Evolutionary conservation across 768 basidiomycete genomes (phyloP), one percentile per base, ranked within the genome.

Genomic region (Sistotremastrum suecicum): DNA sequence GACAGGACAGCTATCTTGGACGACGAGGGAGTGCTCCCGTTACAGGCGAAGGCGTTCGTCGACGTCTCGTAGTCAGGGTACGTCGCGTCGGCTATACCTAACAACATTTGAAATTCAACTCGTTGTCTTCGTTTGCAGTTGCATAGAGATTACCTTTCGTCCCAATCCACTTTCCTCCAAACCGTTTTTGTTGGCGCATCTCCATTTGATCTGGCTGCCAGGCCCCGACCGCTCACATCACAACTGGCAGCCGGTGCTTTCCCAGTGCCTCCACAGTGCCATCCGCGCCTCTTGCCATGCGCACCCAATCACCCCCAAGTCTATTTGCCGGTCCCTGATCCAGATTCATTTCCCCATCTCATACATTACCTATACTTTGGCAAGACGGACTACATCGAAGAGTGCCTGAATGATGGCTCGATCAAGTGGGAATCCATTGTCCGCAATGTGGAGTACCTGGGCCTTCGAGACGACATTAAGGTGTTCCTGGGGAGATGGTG

Each of bases 361-460:
- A 63, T 84, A 52, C 78, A 84, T 54, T 87, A 79, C 78, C 77
- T 84, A 71, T 85, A 85, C 64, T 88, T 84, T 61, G 87, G 85
- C 32, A 68, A 73, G 50, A 75, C 75, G 8, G 61, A 65, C 38
- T 68, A 68, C 45, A 80, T 94, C 54, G 75, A 82, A 55, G 68
- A 75, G 28, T 78, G 74, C 37, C 73, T 94, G 8, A 72, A 75
- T 49, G 63, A 67, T 12, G 78, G 80, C 12, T 60, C 68, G 43
- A 70, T 88, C 39, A 74, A 75, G 41, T 92, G 88, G 89, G 83
- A 90, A 54, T 86, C 85, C 31, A 67, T 92, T 49, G 85, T 85
- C 12, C 77, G 82, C 49, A 94, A 91, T 59, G 87, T 83, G 57
- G 88, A 92, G 58, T 92, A 87, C 56, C 78, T 94, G 42, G 81